Conservation (phyloP, 768 basidiomycete species). For the Boletus huronensis region DNA sequence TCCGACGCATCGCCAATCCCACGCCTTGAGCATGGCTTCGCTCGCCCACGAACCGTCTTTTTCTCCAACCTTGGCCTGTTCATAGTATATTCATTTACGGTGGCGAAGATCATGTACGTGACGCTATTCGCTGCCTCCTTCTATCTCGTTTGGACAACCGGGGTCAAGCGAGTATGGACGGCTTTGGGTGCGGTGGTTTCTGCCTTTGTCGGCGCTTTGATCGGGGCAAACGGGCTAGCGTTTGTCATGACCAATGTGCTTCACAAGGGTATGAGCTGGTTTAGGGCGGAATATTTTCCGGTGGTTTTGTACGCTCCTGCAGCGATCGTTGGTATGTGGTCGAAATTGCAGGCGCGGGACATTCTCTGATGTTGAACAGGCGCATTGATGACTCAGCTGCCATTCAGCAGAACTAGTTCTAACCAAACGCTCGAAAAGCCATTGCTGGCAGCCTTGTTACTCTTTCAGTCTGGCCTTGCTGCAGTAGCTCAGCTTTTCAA, state of each 20-base stretch:
- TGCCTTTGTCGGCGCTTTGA: slow-evolving; percentile 53
- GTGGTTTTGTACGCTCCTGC: slow-evolving; percentile 74
- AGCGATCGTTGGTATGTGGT: slow-evolving; percentile 59
- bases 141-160: slow-evolving; percentile 37
- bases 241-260: slow-evolving; percentile 59
- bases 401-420: slow-evolving; percentile 35
- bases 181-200: slow-evolving; percentile 48
- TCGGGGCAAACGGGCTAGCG: slow-evolving; percentile 70
- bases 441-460: slow-evolving; percentile 54
- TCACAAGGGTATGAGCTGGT: slow-evolving; percentile 83
- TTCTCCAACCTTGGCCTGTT: slow-evolving; percentile 68
- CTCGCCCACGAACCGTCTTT: slow-evolving; percentile 67
- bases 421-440: slow-evolving; percentile 52
- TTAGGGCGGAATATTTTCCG: slow-evolving; percentile 60
- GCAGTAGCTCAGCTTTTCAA: slow-evolving; percentile 57
- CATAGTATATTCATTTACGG: slow-evolving; percentile 69
- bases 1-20: slow-evolving; percentile 69
- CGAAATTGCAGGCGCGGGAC: not conserved
- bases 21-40: slow-evolving; percentile 47
- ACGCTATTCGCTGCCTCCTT: slow-evolving; percentile 47
- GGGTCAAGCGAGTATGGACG: slow-evolving; percentile 31
- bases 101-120: slow-evolving; percentile 63
- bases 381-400: slow-evolving; percentile 56
- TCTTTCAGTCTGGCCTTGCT: slow-evolving; percentile 57
- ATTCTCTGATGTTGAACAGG: slow-evolving; percentile 39